Base-by-base conservation (phyloP, 2,329 filamentous ascomycete genomes). In the Colletotrichum paranaense region DNA sequence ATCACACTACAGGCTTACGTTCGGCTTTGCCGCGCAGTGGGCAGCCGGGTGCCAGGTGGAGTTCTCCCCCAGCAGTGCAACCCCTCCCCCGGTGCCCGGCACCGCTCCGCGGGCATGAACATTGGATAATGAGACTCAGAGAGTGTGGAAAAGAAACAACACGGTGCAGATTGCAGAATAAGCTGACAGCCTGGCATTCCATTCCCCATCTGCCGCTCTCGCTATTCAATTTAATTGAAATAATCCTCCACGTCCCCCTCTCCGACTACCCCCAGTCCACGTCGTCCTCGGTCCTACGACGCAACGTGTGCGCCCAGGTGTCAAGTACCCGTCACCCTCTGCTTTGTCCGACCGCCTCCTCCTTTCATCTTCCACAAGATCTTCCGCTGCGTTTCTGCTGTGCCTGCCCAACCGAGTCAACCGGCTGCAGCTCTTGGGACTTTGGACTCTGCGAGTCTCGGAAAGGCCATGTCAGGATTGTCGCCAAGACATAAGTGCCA, bases 21-120 rank as follows among this genome's bases (percentile, higher is more conserved):
- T 68, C 73, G 62, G 58, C 53, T 62, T 62, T 67, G 73, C 84
- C 78, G 76, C 82, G 78, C 84, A 73, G 80, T 82, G 66, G 78
- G 80, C 78, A 70, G 79, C 72, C 76, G 82, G 75, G 56, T 42
- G 38, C 38, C 38, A 42, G 38, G 38, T 38, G 19, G 52, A 14
- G 46, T 42, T 42, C 46, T 49, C 55, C 49, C 28, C 28, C 65
- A 32, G 35, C 49, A 14, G 32, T 57, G 56, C 14, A 42, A 56
- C 64, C 68, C 53, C 58, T 22, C 42, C 32, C 28, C 38, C 24
- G 30, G 32, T 35, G 42, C 14, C 58, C 42, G 32, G 58, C 30
- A 52, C 32, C 59, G 69, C 32, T 69, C 32, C 65, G 59, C 58
- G 12, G 35, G 35, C 35, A 62, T 56, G 62, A 32, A 59, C 16